A percentile compares a stretch with the other conserved stretches of the same genome.
phyloP scores from a whole-genome alignment of 179 eudicot species.

The Camellia oleifera region DNA sequence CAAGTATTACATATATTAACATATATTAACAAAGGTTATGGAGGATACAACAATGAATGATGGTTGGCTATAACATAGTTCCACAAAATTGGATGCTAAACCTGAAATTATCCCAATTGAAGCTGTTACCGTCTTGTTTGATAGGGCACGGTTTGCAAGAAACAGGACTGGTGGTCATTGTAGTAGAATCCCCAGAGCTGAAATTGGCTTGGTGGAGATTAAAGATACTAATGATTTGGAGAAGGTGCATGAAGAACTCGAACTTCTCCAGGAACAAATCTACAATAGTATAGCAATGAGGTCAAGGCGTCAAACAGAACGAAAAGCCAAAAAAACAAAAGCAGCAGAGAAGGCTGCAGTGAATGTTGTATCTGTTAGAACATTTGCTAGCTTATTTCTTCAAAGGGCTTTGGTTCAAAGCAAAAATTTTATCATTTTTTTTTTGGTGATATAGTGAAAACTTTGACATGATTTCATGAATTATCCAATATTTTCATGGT shows the following conservation, averaged over 20 bases:
- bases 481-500: no score
- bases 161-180: constrained; percentile 25
- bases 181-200: constrained; percentile 32
- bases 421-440: no score
- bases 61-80: constrained; percentile 31
- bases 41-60: constrained; percentile 61
- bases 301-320: constrained; percentile 72
- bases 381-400: no score
- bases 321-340: constrained; percentile 72
- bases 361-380: constrained; percentile 37
- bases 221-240: constrained; percentile 46
- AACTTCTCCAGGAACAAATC: constrained; percentile 55
- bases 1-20: no score
- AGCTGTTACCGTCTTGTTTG: constrained; percentile 24
- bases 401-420: no score
- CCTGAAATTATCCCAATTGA: constrained; percentile 17
- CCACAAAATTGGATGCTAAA: constrained; percentile 22
- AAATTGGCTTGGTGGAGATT: constrained; percentile 24
- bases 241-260: constrained; percentile 67
- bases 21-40: no score
- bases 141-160: constrained; percentile 24
- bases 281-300: constrained; percentile 58
- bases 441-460: no score
- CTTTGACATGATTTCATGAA: no score
- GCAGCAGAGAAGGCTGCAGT: constrained; percentile 67